A percentile compares a stretch with the other conserved stretches of the same genome.
Conservation (phyloP, 805 yeast species). For the Candida peoriensis region DNA sequence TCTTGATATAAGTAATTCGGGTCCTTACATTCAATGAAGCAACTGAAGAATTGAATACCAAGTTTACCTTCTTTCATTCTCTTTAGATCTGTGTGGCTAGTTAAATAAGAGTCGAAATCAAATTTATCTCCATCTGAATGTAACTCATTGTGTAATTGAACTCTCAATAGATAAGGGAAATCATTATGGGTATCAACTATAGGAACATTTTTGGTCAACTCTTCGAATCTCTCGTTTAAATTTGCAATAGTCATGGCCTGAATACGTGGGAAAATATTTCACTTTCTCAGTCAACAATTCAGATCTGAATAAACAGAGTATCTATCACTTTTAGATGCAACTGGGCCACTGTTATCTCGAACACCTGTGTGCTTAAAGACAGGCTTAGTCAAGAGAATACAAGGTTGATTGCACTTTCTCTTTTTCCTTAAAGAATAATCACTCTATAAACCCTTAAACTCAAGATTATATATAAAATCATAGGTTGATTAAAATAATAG, state of each 20-base stretch:
- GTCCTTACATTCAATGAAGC: slow-evolving; percentile 42
- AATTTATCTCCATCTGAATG: slow-evolving; percentile 28
- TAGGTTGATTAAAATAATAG: no score
- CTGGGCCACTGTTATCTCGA: no score
- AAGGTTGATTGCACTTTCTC: no score
- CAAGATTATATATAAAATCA: no score
- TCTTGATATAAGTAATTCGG: slow-evolving; percentile 35
- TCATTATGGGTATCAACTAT: slow-evolving; percentile 47
- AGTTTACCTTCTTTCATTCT: slow-evolving; percentile 38
- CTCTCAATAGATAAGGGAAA: slow-evolving; percentile 44
- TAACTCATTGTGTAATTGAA: slow-evolving; percentile 40
- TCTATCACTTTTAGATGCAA: no score
- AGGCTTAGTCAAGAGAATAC: no score
- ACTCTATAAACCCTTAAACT: no score
- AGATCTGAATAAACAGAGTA: no score
- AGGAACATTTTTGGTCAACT: slow-evolving; percentile 26
- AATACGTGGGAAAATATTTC: no score
- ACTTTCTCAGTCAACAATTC: no score
- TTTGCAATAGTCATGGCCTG: slow-evolving; percentile 6
- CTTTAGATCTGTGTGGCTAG: slow-evolving; percentile 40
- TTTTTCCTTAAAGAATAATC: no score
- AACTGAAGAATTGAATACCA: slow-evolving; percentile 48
- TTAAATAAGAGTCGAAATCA: slow-evolving; percentile 35
- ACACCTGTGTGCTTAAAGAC: no score
- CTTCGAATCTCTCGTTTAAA: slow-evolving; percentile 16